Conservation (phyloP, 306 rosid genomes). For the cucumber (Cucumis sativus) region Cucumber_9930_V3 NC_026658.2:13507001-13507500, state of each 20-base stretch:
- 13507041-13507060: constrained; percentile 25
- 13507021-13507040: background rate
- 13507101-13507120: background rate
- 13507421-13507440: background rate
- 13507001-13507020: constrained; percentile 19
- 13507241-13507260: background rate
- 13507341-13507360: background rate
- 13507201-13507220: background rate
- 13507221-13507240: background rate
- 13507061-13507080: constrained; percentile 37
- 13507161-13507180: background rate
- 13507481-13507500: background rate
- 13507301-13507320: background rate
- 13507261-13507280: background rate
- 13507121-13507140: background rate
- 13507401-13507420: background rate
- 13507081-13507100: background rate
- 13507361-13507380: background rate
- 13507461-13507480: background rate
- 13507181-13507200: background rate
- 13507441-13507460: background rate
- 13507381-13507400: background rate
- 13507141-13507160: background rate
- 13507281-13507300: background rate
- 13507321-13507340: background rate